A percentile compares a stretch with the other conserved stretches of the same genome.
These are phyloP conservation scores for Hirschioporus abietinus DNA, from an alignment of 768 basidiomycete genomes.

Conservation along the genomic window DNA sequence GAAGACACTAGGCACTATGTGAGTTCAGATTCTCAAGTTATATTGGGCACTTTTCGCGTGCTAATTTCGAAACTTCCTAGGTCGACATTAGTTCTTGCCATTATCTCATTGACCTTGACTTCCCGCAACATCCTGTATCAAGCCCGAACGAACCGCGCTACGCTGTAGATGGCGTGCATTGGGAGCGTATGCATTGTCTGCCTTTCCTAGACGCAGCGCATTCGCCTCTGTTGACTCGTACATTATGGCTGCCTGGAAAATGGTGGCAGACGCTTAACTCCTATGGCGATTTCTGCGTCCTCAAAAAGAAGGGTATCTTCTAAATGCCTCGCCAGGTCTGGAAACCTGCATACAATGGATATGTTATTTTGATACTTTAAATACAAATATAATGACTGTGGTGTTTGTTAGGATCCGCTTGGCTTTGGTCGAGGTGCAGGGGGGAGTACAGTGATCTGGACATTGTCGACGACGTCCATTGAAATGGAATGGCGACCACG, in stretches of 20 bases:
- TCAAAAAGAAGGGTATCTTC: constrained; percentile 48
- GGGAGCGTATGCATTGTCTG: constrained; percentile 78
- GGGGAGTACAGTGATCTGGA: neutral
- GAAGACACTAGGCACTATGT: constrained; percentile 81
- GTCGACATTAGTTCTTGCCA: constrained; percentile 71
- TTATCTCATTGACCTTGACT: constrained; percentile 88
- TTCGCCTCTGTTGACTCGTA: constrained; percentile 67
- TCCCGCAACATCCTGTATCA: constrained; percentile 57
- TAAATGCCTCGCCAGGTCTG: neutral
- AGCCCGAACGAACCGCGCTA: constrained; percentile 77
- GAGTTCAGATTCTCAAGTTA: constrained; percentile 20
- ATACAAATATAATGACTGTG: constrained; percentile 1
- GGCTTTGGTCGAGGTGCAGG: neutral
- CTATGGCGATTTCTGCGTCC: constrained; percentile 88
- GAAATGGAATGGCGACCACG: neutral
- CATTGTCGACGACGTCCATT: neutral
- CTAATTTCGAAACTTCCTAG: constrained; percentile 31
- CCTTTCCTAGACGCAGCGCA: constrained; percentile 81
- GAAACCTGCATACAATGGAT: neutral
- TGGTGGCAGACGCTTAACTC: constrained; percentile 64
- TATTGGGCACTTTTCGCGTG: constrained; percentile 9
- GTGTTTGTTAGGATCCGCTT: neutral
- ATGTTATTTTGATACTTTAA: neutral
- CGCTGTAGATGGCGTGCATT: constrained; percentile 53
- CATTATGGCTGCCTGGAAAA: constrained; percentile 74